Base-by-base conservation (phyloP, 495 filamentous ascomycete species). In the Podospora anserina region DNA sequence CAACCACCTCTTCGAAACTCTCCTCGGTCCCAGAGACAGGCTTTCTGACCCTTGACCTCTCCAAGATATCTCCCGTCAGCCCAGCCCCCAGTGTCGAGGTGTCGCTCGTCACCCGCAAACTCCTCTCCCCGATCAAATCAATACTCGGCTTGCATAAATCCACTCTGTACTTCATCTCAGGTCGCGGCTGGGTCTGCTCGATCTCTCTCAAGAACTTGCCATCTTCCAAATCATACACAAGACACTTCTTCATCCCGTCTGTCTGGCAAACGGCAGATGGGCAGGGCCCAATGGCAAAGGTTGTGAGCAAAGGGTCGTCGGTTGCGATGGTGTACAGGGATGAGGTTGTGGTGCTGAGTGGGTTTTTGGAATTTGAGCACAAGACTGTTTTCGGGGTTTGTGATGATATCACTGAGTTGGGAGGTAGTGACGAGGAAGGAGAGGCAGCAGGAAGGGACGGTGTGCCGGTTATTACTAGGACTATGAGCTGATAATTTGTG, bases 181-280 rank as follows among this genome's bases (percentile, higher is more conserved):
- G 66, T 2, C 68, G 64, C 19, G 70, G 72, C 19, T 74, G 72
- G 72, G 56, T 74, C 58, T 74, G 72, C 39, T 70, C 68, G 13
- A 66, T 68, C 27, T 64, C 61, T 15, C 56, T 74, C 6, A 72
- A 68, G 65, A 66, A 57, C 5, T 15, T 69, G 53, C 18, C 54
- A 6, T 61, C 23, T n/a, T 13, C 26, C 2, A 39, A 57, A 3
- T 19, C 49, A 20, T 32, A 67, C 23, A 58, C 55, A 44, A 39
- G 72, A 58, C 72, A 74, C 64, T 72, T 74, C 28, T 74, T 74
- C 28, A 68, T 74, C 11, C 70, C 72, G n/a, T 69, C 66, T 9
- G 63, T 70, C 6, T 74, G 72, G 72, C 73, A 68, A 44, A 70
- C 71, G 7, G 71, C 67, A 49, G 19, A 19, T 2, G 69, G 67